Conservation (phyloP, 2,329 filamentous ascomycete genomes). For the Colletotrichum navitas region DNA sequence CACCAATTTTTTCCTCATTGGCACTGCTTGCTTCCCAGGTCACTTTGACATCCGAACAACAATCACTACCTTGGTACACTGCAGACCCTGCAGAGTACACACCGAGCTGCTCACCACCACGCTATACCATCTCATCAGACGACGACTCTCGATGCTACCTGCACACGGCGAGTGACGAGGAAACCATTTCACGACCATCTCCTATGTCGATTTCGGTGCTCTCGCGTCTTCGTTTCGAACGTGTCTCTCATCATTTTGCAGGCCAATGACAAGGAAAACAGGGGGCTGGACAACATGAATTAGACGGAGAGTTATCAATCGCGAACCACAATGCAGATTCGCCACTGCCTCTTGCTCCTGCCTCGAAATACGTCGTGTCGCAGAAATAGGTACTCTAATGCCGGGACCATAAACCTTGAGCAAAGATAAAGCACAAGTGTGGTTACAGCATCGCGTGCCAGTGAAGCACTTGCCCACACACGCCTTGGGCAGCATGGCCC, state of each 20-base stretch:
- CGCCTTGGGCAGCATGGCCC: conserved; percentile 15
- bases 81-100: too few species aligned
- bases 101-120: conserved; percentile 7
- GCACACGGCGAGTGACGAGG: background rate
- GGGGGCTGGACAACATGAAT: background rate
- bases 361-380: background rate
- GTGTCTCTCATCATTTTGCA: background rate
- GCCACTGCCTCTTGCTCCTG: background rate
- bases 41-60: conserved; percentile 7
- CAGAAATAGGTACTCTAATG: background rate
- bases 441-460: conserved; percentile 30
- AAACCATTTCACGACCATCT: background rate
- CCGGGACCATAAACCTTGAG: conserved; percentile 3
- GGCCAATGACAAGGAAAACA: background rate
- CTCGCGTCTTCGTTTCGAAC: background rate
- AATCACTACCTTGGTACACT: background rate
- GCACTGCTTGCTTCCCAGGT: background rate
- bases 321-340: background rate
- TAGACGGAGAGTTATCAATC: background rate
- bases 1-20: conserved; percentile 6
- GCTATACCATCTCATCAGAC: background rate
- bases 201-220: background rate
- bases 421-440: conserved; percentile 5
- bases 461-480: conserved; percentile 34
- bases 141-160: background rate